These are phyloP conservation scores for Sicyos edulis DNA, from an alignment of 306 rosid species.

Conservation along the genomic window DNA sequence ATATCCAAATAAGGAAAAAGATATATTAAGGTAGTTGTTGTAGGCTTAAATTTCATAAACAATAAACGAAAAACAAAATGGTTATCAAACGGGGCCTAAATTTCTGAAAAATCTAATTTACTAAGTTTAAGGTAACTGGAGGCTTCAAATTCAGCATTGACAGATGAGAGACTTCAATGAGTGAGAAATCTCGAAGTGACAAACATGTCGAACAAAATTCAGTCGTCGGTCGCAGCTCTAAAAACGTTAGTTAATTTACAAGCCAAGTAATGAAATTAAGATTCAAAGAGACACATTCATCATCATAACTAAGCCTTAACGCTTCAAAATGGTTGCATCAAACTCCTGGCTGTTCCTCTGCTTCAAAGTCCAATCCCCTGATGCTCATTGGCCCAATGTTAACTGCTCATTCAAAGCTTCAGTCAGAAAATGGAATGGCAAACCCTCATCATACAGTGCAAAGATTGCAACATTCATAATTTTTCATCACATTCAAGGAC, in stretches of 20 bases:
- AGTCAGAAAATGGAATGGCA: slow-evolving; percentile 12
- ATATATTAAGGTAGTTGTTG: too few species aligned
- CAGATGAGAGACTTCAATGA: neutral
- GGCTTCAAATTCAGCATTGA: neutral
- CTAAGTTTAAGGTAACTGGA: too few species aligned
- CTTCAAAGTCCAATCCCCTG: slow-evolving; percentile 55
- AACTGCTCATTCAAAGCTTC: slow-evolving; percentile 42
- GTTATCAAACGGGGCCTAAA: too few species aligned
- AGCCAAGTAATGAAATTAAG: neutral
- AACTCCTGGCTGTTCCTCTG: slow-evolving; percentile 31
- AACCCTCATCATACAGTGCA: neutral
- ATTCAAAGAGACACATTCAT: neutral
- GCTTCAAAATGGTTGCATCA: neutral
- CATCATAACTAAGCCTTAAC: neutral
- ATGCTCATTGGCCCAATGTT: slow-evolving; percentile 82
- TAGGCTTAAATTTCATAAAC: too few species aligned
- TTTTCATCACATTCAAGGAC: too few species aligned
- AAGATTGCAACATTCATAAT: neutral
- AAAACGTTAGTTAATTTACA: too few species aligned
- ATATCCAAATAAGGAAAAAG: too few species aligned
- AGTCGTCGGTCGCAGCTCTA: too few species aligned
- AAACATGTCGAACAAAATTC: neutral
- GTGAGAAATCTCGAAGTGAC: neutral
- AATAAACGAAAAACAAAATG: too few species aligned
- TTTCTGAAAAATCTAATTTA: too few species aligned